Evolutionary conservation across 441 rosid genomes (phyloP).

Genomic region (Croton setiger): DNA sequence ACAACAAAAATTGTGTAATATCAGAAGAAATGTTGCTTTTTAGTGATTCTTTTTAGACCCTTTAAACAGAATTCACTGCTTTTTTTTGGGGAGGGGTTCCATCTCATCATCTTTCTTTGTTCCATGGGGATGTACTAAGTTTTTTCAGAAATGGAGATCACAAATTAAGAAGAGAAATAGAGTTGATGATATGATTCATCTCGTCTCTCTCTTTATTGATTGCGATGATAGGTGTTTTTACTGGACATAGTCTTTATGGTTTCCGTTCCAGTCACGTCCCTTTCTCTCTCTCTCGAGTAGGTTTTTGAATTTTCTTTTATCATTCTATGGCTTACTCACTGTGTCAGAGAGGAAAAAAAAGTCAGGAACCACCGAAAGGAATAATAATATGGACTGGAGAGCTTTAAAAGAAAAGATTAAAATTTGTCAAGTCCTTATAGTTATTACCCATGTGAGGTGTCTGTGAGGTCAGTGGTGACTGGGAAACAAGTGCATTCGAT

Average conservation of each 20-base stretch:
- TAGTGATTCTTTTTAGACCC: constrained; percentile 3
- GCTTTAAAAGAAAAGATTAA: no score
- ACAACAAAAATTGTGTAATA: constrained; percentile 5
- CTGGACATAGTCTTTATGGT: constrained; percentile 36
- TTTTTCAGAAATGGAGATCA: constrained; percentile 23
- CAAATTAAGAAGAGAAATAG: no score
- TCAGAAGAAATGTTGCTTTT: constrained; percentile 4
- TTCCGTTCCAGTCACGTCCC: constrained; percentile 52
- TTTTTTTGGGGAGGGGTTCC: no score
- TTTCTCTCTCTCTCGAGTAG: constrained; percentile 31
- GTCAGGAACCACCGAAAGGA: constrained; percentile 45
- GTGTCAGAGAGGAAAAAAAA: constrained; percentile 38
- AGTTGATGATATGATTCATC: constrained; percentile 2
- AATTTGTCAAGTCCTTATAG: constrained; percentile 15
- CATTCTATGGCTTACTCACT: constrained; percentile 20
- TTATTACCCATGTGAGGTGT: constrained; percentile 35
- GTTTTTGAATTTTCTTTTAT: constrained; percentile 23
- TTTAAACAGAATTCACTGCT: neutral
- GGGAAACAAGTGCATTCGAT: constrained; percentile 11
- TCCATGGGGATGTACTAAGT: neutral
- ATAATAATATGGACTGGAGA: no score
- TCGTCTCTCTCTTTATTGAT: constrained; percentile 29
- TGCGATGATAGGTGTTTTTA: constrained; percentile 24
- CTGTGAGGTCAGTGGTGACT: constrained; percentile 12
- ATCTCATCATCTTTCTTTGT: neutral